Base-by-base conservation (phyloP, 192 early-diverging fungal genomes). In the Coemansia sp. region DNA sequence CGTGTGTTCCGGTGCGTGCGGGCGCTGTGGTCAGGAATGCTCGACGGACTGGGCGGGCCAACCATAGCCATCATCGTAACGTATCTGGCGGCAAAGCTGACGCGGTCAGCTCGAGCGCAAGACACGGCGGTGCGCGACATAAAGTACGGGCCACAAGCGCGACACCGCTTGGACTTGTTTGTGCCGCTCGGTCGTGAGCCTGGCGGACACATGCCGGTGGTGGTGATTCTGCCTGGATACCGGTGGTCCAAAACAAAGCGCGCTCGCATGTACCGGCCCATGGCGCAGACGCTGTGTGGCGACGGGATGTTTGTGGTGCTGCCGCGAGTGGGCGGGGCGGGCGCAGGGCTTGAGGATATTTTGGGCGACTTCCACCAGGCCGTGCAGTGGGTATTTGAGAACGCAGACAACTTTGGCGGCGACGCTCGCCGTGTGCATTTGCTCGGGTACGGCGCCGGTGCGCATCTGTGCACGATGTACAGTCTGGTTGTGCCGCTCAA, bases 101-200 rank as follows among this genome's bases (percentile, higher is more conserved):
- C 73, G 50, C 61, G 78, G 59, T 69, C 73, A 18, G 51, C 69
- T 53, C 62, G 73, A 7, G 53, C 66, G 13, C 78, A 68, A 56
- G 78, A 81, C 69, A 81, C 78, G 8, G 70, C 70, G 1, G 78
- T 81, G 55, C 72, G 73, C 64, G 78, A 81, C 32, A 81, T 81
- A 35, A 68, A 75, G 50, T 81, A 81, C 50, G 78, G 78, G 7
- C 78, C 78, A 57, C 69, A 65, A 59, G 72, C 78, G 11, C 60
- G 55, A 23, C 78, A 81, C 69, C 69, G 78, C 19, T 65, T 81
- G 32, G 78, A 81, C 43, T 57, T 81, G 35, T 81, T 75, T 52
- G 78, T 81, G 58, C 78, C 78, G 22, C 54, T 75, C 5, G 69
- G 64, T 0, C 47, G 57, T 39, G 57, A 61, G 24, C 47, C 47